Evolutionary conservation across 106 monocot species (phyloP).

Genomic region (Dendrobium huoshanense): DNA sequence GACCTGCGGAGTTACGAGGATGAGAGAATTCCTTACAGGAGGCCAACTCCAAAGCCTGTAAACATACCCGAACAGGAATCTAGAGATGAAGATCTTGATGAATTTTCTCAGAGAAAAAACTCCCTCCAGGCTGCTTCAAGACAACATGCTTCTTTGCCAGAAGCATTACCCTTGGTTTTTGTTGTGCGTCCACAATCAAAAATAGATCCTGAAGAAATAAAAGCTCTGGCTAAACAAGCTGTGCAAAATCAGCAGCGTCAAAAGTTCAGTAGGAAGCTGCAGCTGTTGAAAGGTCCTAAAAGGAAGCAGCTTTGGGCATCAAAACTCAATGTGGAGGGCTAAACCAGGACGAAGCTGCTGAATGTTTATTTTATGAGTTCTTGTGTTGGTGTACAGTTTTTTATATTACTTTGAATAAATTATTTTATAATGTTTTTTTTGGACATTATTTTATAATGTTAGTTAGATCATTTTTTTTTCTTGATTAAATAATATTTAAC

Average conservation of each 20-base stretch:
- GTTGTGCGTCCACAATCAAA: constrained; percentile 86
- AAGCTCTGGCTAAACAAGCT: constrained; percentile 75
- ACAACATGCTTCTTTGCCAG: constrained; percentile 83
- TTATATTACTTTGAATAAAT: no score
- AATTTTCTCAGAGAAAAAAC: constrained; percentile 76
- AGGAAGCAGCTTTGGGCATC: no score
- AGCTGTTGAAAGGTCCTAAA: no score
- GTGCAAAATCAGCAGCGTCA: constrained; percentile 65
- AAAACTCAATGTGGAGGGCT: no score
- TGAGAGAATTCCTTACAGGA: constrained; percentile 71
- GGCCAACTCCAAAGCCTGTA: constrained; percentile 41
- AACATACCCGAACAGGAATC: constrained; percentile 56
- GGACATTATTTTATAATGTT: no score
- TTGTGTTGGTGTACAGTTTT: no score
- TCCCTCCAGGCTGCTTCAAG: constrained; percentile 66
- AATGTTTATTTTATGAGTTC: no score
- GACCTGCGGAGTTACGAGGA: constrained; percentile 90
- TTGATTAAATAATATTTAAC: no score
- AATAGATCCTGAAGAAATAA: constrained; percentile 79
- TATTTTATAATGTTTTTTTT: no score
- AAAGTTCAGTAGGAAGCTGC: constrained; percentile 20
- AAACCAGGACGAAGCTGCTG: no score
- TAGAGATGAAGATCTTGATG: constrained; percentile 85
- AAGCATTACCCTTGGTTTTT: constrained; percentile 85
- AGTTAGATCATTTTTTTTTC: no score